phyloP scores from a whole-genome alignment of 2,329 filamentous ascomycete genomes.

The Hirsutella rhossiliensis region DNA sequence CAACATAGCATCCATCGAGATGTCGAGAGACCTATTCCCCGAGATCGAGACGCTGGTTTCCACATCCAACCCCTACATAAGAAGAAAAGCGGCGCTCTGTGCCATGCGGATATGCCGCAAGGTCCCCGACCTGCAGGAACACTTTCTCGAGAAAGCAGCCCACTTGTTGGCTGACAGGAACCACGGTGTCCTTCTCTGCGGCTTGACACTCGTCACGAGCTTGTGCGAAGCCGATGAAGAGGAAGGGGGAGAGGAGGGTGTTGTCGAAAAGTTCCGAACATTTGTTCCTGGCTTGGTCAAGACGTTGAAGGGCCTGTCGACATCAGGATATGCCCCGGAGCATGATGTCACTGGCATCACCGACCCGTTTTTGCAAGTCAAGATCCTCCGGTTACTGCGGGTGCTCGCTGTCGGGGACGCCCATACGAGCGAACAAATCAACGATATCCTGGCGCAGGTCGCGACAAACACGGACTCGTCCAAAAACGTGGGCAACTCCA shows the following conservation, averaged over 20 bases:
- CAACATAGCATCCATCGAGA: conserved; percentile 95
- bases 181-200: conserved; percentile 88
- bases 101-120: conserved; percentile 98
- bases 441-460: conserved; percentile 94
- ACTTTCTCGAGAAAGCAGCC: conserved; percentile 91
- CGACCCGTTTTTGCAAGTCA: conserved; percentile 95
- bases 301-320: conserved; percentile 82
- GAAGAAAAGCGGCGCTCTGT: conserved; percentile 93
- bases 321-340: conserved; percentile 92
- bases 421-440: conserved; percentile 90
- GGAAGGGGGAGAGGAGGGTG: conserved; percentile 78
- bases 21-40: conserved; percentile 93
- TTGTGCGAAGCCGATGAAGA: conserved; percentile 92
- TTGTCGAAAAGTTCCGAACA: conserved; percentile 83
- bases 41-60: conserved; percentile 89
- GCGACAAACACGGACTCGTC: conserved; percentile 96
- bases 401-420: conserved; percentile 79
- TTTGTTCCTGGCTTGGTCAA: conserved; percentile 78
- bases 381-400: conserved; percentile 76
- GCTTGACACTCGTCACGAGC: conserved; percentile 79
- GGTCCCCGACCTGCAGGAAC: conserved; percentile 91
- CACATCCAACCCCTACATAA: conserved; percentile 95
- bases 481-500: conserved; percentile 97
- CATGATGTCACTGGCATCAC: conserved; percentile 98
- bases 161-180: conserved; percentile 83